phyloP scores from a whole-genome alignment of 179 eudicot genomes.

The Spinacia oleracea region DNA sequence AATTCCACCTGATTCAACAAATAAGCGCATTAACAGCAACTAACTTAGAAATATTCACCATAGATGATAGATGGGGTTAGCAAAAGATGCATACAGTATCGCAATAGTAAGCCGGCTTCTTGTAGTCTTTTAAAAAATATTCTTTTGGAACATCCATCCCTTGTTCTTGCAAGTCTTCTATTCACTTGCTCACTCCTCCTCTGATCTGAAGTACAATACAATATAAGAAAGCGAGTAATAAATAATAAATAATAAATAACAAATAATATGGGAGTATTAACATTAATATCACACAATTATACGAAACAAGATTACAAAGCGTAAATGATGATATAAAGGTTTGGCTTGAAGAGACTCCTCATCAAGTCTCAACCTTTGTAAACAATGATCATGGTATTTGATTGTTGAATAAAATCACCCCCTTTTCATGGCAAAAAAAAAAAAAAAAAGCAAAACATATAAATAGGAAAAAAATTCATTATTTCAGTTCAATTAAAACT shows the following conservation, averaged over 20 bases:
- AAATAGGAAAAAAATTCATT: no score
- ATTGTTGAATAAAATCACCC: no score
- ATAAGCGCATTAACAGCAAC: constrained; percentile 1
- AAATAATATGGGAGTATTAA: not conserved
- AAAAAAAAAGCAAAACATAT: no score
- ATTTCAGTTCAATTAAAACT: no score
- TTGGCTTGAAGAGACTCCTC: no score
- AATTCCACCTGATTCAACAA: constrained; percentile 72
- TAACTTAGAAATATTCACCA: constrained; percentile 7
- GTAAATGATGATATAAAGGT: not conserved
- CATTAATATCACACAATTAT: not conserved
- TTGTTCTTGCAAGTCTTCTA: constrained; percentile 47
- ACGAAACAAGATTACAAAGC: not conserved
- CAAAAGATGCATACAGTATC: constrained; percentile 50
- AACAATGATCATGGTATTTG: no score
- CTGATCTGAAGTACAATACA: not conserved
- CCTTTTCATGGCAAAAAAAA: no score
- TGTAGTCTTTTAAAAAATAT: constrained; percentile 85
- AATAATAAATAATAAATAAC: no score
- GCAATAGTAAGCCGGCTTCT: constrained; percentile 89
- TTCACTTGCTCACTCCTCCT: no score
- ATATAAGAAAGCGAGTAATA: not conserved
- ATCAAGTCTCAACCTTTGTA: no score
- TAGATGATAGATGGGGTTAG: not conserved
- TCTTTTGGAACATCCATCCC: constrained; percentile 82